These are phyloP conservation scores for Saccharomycopsis microspora DNA, from an alignment of 805 yeast genomes.

Conservation along the genomic window DNA sequence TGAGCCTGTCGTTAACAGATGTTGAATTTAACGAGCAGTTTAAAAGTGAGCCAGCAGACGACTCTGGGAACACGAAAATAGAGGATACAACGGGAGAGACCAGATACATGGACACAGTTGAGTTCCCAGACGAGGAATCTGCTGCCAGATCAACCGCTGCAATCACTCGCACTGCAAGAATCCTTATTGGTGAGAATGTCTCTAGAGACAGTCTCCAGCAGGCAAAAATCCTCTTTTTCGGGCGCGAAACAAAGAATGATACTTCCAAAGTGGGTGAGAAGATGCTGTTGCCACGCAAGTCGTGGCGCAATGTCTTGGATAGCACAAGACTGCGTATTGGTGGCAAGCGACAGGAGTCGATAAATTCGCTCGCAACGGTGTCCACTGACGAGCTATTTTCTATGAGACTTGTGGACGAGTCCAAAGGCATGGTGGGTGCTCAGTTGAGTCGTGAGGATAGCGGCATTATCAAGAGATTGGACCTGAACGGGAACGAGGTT, in stretches of 20 bases:
- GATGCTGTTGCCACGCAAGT: constrained; percentile 25
- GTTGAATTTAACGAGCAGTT: constrained; percentile 11
- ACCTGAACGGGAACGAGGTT: constrained; percentile 13
- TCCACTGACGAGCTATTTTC: constrained; percentile 76
- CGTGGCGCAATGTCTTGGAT: constrained; percentile 43
- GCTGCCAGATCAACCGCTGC: background rate
- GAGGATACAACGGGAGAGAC: background rate
- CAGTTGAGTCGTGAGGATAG: constrained; percentile 9
- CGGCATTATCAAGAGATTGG: constrained; percentile 14
- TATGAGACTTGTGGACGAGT: constrained; percentile 63
- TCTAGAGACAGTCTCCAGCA: background rate
- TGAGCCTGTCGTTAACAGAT: constrained; percentile 1
- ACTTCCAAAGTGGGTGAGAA: too few relatives aligned
- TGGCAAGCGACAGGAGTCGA: constrained; percentile 43
- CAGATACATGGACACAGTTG: constrained; percentile 7
- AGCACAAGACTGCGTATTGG: constrained; percentile 16
- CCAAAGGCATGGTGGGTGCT: background rate
- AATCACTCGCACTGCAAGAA: background rate
- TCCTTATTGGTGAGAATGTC: background rate
- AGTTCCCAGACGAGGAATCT: background rate
- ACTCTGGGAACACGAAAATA: background rate
- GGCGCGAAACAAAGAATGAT: background rate
- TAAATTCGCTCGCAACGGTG: constrained; percentile 69
- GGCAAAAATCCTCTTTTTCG: background rate
- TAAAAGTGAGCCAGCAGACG: background rate